Evolutionary conservation across 306 rosid genomes (phyloP), one percentile per base, ranked within the genome.

Genomic region (Trifolium fragiferum): DNA sequence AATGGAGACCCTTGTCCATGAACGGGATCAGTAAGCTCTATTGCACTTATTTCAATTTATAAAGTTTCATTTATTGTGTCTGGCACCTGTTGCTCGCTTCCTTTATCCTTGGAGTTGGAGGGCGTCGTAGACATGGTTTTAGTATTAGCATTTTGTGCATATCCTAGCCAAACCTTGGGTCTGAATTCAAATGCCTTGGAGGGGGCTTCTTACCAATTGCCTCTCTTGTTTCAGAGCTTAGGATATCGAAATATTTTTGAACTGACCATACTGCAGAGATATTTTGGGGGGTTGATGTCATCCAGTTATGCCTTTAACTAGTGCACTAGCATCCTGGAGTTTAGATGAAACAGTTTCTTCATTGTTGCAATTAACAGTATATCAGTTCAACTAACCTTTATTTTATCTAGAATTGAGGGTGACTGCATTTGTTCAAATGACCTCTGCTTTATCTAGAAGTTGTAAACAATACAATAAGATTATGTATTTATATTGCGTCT

Each of bases 1-100:
- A 43, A 94, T 91, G 97, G 96, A 94, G 81, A 94, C 99, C 10
- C 95, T 94, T 68, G 89, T 92, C 80, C 92, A 85, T 38, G 99
- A 94, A 84, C 92, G 99, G 70, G 99, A 94, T 84, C 91, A 80
- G 99, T 92, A 74, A 81, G 92, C 80, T 75, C 37, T 79, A 41
- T 70, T 80, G 59, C 81, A 44, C 66, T 61, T 46, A 32, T 8
- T 30, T 57, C 73, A 59, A 68, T 66, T 53, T 55, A 1, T 25
- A 66, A 49, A 62, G 12, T 41, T 77, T 75, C 68, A 66, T 78
- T 72, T 57, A 62, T 49, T 57, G 44, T 40, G 27, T 60, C 68
- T 70, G 51, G 63, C 61, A 27, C 51, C 8, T 59, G 72, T 57
- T 47, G 11, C 33, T 10, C 58, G 43, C 76, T 59, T 81, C 43